These are phyloP conservation scores for Wickerhamiella pararugosa DNA, from an alignment of 1,139 yeast genomes.

Conservation along the genomic window DNA sequence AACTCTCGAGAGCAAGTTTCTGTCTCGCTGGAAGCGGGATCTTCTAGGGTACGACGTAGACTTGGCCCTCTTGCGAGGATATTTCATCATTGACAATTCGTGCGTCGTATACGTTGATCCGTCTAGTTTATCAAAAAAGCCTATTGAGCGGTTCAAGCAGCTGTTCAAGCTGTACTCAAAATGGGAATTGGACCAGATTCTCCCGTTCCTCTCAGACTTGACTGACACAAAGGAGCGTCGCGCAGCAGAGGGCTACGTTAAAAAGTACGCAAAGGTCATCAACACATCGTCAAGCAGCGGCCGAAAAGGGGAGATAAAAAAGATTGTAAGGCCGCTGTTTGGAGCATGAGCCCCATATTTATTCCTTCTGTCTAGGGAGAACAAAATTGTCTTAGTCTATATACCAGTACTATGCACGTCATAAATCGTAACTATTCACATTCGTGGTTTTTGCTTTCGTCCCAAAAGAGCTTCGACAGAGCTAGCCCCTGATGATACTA, in stretches of 20 bases:
- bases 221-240: constrained; percentile 40
- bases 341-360: background rate
- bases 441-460: background rate
- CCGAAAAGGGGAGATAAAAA: background rate
- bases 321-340: background rate
- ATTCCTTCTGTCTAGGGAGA: no score
- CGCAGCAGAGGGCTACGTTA: constrained; percentile 41
- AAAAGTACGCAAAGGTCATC: constrained; percentile 4
- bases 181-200: constrained; percentile 64
- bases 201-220: constrained; percentile 46
- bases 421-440: background rate
- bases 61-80: constrained; percentile 36
- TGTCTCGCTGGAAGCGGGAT: constrained; percentile 44
- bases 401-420: no score
- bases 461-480: background rate
- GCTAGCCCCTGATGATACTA: background rate
- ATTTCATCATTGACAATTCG: constrained; percentile 34
- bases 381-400: no score
- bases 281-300: background rate
- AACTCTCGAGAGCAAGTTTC: constrained; percentile 35
- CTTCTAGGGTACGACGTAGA: constrained; percentile 34
- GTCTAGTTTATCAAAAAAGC: constrained; percentile 34
- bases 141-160: constrained; percentile 41
- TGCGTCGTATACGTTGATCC: constrained; percentile 40
- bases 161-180: constrained; percentile 43